A percentile compares a stretch with the other conserved stretches of the same genome.
Evolutionary conservation across 2,329 filamentous ascomycete genomes (phyloP).

Genomic region (Phymatotrichopsis omnivora): DNA sequence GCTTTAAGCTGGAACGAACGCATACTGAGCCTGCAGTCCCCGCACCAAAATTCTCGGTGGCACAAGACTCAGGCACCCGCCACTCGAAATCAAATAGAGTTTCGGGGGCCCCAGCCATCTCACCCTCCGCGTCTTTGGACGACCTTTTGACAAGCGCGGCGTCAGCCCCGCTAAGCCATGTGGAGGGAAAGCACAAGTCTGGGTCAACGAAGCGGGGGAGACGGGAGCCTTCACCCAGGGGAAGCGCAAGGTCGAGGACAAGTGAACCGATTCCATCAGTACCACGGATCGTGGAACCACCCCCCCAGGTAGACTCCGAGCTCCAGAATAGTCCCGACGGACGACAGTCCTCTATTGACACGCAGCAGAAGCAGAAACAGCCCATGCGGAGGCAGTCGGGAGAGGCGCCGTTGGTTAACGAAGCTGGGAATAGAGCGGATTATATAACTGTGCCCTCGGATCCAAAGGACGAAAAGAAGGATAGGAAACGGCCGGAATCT

Average conservation of each 20-base stretch:
- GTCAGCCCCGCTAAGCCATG: not conserved
- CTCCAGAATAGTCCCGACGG: no score
- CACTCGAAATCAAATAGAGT: no score
- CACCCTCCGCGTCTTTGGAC: constrained; percentile 18
- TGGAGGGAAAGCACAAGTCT: constrained; percentile 22
- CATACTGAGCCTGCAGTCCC: constrained; percentile 56
- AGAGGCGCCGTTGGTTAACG: no score
- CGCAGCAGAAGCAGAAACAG: not conserved
- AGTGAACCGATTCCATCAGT: constrained; percentile 35
- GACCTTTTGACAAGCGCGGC: constrained; percentile 2
- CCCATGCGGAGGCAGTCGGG: not conserved
- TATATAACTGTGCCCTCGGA: constrained; percentile 3
- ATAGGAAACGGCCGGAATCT: constrained; percentile 44
- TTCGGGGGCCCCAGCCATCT: no score
- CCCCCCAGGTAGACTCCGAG: constrained; percentile 43
- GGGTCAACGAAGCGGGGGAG: constrained; percentile 28
- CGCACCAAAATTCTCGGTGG: no score
- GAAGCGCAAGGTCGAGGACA: constrained; percentile 20
- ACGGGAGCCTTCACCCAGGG: constrained; percentile 24
- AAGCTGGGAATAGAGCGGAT: no score
- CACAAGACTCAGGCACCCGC: no score
- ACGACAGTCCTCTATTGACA: no score
- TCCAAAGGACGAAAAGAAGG: constrained; percentile 52
- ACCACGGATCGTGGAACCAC: constrained; percentile 57
- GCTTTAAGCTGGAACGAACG: constrained; percentile 49